Evolutionary conservation across 2,329 filamentous ascomycete genomes (phyloP).

Genomic region (Scleromitrula shiraiana): DNA sequence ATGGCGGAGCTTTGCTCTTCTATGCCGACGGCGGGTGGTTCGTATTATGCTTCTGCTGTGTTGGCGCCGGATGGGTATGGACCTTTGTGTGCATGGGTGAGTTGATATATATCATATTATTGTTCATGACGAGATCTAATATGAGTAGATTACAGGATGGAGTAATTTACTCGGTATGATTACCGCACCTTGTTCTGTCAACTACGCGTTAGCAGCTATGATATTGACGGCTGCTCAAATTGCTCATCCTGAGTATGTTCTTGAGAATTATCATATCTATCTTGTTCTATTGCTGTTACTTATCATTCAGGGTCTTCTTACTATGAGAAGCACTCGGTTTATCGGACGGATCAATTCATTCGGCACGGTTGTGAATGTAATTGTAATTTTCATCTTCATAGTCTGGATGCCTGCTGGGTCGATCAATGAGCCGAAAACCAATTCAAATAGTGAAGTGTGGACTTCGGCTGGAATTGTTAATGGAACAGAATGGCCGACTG

Average conservation of each 20-base stretch:
- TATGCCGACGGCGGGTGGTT: constrained; percentile 55
- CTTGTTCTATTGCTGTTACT: constrained; percentile 28
- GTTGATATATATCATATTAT: neutral
- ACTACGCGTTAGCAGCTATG: constrained; percentile 31
- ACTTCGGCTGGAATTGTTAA: constrained; percentile 37
- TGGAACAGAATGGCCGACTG: constrained; percentile 50
- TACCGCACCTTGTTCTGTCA: constrained; percentile 21
- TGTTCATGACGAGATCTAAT: neutral
- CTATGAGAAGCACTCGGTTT: constrained; percentile 31
- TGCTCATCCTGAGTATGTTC: constrained; percentile 27
- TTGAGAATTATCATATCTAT: constrained; percentile 31
- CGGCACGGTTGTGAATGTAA: constrained; percentile 23
- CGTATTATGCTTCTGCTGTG: constrained; percentile 51
- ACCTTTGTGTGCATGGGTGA: constrained; percentile 14
- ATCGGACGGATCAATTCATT: constrained; percentile 11
- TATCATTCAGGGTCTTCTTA: constrained; percentile 27
- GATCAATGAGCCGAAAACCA: constrained; percentile 10
- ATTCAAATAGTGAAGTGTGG: constrained; percentile 10
- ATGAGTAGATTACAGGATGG: constrained; percentile 11
- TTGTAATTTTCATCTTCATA: constrained; percentile 30
- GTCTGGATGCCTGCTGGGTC: constrained; percentile 19
- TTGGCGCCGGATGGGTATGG: constrained; percentile 29
- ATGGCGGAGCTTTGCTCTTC: constrained; percentile 56
- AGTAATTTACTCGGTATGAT: constrained; percentile 14
- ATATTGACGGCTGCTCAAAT: constrained; percentile 30